Evolutionary conservation across 2,329 filamentous ascomycete species (phyloP).

Genomic region (Aspergillus phoenicis): DNA sequence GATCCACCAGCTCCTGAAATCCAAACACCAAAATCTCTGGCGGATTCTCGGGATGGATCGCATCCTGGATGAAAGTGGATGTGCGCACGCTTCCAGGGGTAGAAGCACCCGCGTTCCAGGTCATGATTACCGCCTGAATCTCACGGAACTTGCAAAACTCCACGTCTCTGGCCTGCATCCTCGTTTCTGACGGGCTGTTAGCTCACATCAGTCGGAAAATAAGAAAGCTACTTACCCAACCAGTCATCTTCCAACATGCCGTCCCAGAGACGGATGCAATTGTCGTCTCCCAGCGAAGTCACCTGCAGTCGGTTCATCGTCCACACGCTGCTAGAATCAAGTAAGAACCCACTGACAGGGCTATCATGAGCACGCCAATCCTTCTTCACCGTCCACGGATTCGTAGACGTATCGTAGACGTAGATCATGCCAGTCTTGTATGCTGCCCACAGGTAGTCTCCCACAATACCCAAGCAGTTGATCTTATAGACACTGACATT

Average conservation of each 20-base stretch:
- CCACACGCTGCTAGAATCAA: slow-evolving; percentile 82
- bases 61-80: slow-evolving; percentile 75
- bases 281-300: slow-evolving; percentile 83
- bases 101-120: slow-evolving; percentile 96
- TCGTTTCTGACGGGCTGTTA: slow-evolving; percentile 58
- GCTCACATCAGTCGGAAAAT: slow-evolving; percentile 7
- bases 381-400: slow-evolving; percentile 89
- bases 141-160: slow-evolving; percentile 86
- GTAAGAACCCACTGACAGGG: slow-evolving; percentile 74
- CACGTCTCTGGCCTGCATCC: slow-evolving; percentile 81
- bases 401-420: slow-evolving; percentile 80
- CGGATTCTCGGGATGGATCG: slow-evolving; percentile 73
- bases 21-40: slow-evolving; percentile 94
- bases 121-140: slow-evolving; percentile 77
- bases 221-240: slow-evolving; percentile 61
- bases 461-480: slow-evolving; percentile 79
- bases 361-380: slow-evolving; percentile 92
- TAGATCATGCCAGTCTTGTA: slow-evolving; percentile 94
- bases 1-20: slow-evolving; percentile 96
- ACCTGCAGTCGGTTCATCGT: slow-evolving; percentile 82
- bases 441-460: slow-evolving; percentile 83
- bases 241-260: slow-evolving; percentile 91
- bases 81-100: slow-evolving; percentile 85
- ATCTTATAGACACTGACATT: slow-evolving; percentile 95
- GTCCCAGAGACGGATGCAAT: slow-evolving; percentile 84